Evolutionary conservation across 495 filamentous ascomycete genomes (phyloP), one percentile per base, ranked within the genome.

Genomic region (Penicillium soppii): DNA sequence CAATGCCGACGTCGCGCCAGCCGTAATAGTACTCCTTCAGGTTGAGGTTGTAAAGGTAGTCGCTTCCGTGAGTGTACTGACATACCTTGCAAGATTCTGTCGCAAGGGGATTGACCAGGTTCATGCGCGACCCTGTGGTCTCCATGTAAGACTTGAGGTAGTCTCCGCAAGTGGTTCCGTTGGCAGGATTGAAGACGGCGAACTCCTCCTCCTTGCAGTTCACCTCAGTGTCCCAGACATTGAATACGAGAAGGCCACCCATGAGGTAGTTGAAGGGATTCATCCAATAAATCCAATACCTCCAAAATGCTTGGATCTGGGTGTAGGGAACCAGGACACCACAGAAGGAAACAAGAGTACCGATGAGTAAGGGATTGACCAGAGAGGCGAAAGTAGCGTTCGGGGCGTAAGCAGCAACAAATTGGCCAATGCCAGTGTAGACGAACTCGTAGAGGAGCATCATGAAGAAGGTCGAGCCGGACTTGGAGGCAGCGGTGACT

Each of bases 221-320:
- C 2, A 88, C 76, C 0, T 71, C 35, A 1, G 77, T 74, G 43
- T 83, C 83, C 48, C 75, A 85, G 21, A 89, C 64, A 7, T 69
- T 78, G 7, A 77, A 77, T 0, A 78, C 73, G 35, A 89, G 53
- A 68, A 89, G 77, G 33, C 77, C 77, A 38, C 69, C 72, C 27
- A 89, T 79, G 4, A 88, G 66, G 52, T 91, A 90, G 23, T 82
- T 86, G 61, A 89, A 82, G 4, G 88, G 86, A 26, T 83, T 85
- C 46, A 88, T 70, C 39, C 77, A 83, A 65, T 90, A 90, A 57
- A 87, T 84, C 87, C 87, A 91, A 77, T 89, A 91, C 15, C 77
- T 71, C 52, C 86, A 87, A 44, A 88, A 76, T 2, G 67, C 78
- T 23, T 74, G 70, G 17, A 87, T 82, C 52, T 73, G 66, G 0